Evolutionary conservation across 1,284 basidiomycete species (phyloP).

Genomic region (Ustilago loliicola): DNA sequence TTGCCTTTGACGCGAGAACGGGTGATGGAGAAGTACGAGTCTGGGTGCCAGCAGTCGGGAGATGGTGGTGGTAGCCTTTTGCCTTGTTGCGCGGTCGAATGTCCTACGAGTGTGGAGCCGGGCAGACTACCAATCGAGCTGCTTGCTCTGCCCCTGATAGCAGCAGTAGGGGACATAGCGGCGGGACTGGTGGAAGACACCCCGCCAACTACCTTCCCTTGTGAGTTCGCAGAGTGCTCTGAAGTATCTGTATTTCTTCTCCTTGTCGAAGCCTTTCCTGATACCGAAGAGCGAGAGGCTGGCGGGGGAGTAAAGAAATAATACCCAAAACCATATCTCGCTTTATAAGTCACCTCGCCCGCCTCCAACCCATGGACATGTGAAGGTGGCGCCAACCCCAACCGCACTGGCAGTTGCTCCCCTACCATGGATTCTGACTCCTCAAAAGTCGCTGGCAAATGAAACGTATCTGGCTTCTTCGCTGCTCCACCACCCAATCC

Average conservation of each 20-base stretch:
- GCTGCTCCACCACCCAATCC: neutral
- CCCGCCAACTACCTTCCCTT: conserved; percentile 1
- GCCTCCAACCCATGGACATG: conserved; percentile 27
- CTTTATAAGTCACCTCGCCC: conserved; percentile 43
- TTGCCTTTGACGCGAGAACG: conserved; percentile 41
- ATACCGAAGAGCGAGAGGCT: neutral
- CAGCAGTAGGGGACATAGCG: conserved; percentile 17
- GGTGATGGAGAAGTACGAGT: conserved; percentile 40
- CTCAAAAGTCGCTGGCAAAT: conserved; percentile 34
- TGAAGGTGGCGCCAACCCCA: conserved; percentile 57
- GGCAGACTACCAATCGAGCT: conserved; percentile 22
- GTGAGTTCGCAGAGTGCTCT: conserved; percentile 6
- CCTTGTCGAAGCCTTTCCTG: conserved; percentile 5
- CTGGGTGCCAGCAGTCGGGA: conserved; percentile 50
- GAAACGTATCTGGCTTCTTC: conserved; percentile 34
- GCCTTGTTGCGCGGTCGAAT: neutral
- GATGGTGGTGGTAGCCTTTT: conserved; percentile 31
- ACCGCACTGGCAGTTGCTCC: conserved; percentile 54
- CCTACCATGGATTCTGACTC: conserved; percentile 36
- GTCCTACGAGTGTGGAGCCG: conserved; percentile 17
- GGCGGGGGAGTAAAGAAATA: conserved; percentile 61
- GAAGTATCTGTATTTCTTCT: conserved; percentile 28
- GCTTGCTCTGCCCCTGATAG: conserved; percentile 19
- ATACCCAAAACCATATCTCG: conserved; percentile 47
- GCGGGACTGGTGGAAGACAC: conserved; percentile 13